These are phyloP conservation scores for Madurella mycetomatis DNA, from an alignment of 2,329 filamentous ascomycete genomes.

Conservation along the genomic window DNA sequence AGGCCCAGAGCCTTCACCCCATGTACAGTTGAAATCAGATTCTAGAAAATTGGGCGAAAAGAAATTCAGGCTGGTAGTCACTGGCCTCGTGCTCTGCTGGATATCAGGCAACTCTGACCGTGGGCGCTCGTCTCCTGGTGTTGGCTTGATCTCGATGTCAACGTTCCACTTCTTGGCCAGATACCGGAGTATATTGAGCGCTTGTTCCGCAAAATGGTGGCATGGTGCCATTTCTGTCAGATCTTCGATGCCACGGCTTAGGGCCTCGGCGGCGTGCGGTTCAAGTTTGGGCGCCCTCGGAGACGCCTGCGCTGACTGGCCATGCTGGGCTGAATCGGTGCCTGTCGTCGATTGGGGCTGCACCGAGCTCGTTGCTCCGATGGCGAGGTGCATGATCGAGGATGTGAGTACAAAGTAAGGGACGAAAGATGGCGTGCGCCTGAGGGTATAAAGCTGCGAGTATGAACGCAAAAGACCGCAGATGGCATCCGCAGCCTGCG, in stretches of 20 bases:
- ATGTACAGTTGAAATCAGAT: constrained; percentile 46
- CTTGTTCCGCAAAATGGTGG: constrained; percentile 57
- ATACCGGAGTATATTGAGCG: constrained; percentile 55
- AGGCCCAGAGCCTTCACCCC: constrained; percentile 33
- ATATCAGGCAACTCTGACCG: neutral
- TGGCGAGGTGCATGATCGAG: constrained; percentile 56
- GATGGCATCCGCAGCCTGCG: constrained; percentile 56
- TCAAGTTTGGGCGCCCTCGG: constrained; percentile 31
- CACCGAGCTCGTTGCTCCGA: constrained; percentile 38
- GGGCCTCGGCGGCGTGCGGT: constrained; percentile 39
- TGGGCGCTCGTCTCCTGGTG: constrained; percentile 1
- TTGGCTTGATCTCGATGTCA: constrained; percentile 41
- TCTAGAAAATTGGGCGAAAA: constrained; percentile 48
- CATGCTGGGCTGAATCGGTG: neutral
- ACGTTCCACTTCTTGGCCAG: constrained; percentile 57
- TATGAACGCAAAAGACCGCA: constrained; percentile 53
- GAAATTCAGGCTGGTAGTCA: constrained; percentile 53
- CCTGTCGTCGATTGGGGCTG: constrained; percentile 11
- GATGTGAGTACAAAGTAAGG: constrained; percentile 60
- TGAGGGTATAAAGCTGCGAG: constrained; percentile 54
- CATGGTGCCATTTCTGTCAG: constrained; percentile 58
- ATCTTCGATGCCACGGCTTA: constrained; percentile 53
- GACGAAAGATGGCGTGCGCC: constrained; percentile 57
- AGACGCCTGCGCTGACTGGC: constrained; percentile 18
- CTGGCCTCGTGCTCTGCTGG: constrained; percentile 33